These are phyloP conservation scores for Boeremia lycopersici DNA, from an alignment of 2,329 filamentous ascomycete species.

Conservation along the genomic window DNA sequence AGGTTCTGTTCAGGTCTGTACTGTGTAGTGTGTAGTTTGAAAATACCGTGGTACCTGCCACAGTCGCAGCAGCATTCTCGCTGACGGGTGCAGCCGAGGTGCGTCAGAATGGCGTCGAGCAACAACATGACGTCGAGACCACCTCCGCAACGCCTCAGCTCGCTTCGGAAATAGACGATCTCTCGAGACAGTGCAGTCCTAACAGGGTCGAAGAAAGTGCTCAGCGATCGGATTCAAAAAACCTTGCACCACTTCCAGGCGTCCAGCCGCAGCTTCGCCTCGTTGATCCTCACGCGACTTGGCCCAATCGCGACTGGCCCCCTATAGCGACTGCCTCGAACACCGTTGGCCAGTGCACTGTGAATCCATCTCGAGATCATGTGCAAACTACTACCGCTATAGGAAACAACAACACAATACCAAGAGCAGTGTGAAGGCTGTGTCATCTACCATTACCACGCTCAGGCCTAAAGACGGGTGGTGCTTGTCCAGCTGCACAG, in stretches of 20 bases:
- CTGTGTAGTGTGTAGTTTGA: not conserved
- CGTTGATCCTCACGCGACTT: not conserved
- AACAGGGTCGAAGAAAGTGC: not conserved
- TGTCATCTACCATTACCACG: not conserved
- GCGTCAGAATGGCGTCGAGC: not conserved
- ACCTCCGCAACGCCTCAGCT: not conserved
- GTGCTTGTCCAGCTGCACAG: constrained; percentile 10
- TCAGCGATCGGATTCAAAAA: not conserved
- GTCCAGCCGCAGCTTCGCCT: constrained; percentile 13
- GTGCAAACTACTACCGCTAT: not conserved
- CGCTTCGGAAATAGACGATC: not conserved
- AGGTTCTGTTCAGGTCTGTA: not conserved
- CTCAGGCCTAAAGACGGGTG: constrained; percentile 2
- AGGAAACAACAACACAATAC: not conserved
- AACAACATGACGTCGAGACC: not conserved
- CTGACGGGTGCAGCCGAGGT: not conserved
- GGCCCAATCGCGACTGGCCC: not conserved
- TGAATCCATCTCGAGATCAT: no score
- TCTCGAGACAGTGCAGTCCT: not conserved
- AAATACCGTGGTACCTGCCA: not conserved
- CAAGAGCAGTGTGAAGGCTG: constrained; percentile 1
- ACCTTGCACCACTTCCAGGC: constrained; percentile 1
- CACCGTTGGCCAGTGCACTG: not conserved
- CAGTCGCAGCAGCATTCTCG: not conserved
- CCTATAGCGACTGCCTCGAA: not conserved